Conservation (phyloP, 2,329 filamentous ascomycete genomes). For the Fusarium longipes region DNA sequence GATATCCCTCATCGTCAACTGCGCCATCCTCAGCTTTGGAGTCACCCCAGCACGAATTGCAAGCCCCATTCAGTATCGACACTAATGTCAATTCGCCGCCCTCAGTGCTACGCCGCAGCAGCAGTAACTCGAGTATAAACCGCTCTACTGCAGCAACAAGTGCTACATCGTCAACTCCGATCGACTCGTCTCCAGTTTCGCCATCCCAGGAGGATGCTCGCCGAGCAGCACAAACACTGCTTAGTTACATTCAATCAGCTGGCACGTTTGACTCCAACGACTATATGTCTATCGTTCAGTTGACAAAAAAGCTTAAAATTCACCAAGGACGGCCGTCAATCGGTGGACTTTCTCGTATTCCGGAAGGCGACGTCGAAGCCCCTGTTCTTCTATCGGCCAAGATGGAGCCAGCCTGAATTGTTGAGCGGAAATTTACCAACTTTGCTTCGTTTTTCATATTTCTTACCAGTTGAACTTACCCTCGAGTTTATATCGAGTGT, state of each 20-base stretch:
- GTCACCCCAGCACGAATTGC: slow-evolving; percentile 61
- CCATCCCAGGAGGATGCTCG: slow-evolving; percentile 88
- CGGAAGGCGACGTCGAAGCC: slow-evolving; percentile 67
- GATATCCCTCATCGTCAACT: slow-evolving; percentile 59
- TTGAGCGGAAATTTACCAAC: neutral
- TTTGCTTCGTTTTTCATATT: slow-evolving; percentile 14
- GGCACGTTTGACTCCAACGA: slow-evolving; percentile 81
- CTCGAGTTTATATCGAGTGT: slow-evolving; percentile 1
- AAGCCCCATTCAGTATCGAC: slow-evolving; percentile 58
- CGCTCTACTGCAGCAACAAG: slow-evolving; percentile 34
- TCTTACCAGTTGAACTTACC: slow-evolving; percentile 28
- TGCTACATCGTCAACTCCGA: slow-evolving; percentile 44
- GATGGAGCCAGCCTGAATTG: slow-evolving; percentile 48
- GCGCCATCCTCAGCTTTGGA: slow-evolving; percentile 65
- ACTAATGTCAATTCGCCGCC: slow-evolving; percentile 56
- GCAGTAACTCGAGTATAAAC: slow-evolving; percentile 53
- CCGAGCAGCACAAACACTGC: slow-evolving; percentile 81
- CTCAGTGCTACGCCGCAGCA: slow-evolving; percentile 48
- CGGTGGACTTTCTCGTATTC: slow-evolving; percentile 65
- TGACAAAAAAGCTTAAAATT: slow-evolving; percentile 87
- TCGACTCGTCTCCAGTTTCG: slow-evolving; percentile 70
- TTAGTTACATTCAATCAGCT: slow-evolving; percentile 82
- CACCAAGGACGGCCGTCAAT: slow-evolving; percentile 57
- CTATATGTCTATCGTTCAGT: slow-evolving; percentile 78
- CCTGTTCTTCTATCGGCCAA: slow-evolving; percentile 43